Percentiles rank a stretch among this genome's conserved stretches.
Conservation (phyloP, 1,139 yeast species). For the Candida pseudocylindracea region DNA sequence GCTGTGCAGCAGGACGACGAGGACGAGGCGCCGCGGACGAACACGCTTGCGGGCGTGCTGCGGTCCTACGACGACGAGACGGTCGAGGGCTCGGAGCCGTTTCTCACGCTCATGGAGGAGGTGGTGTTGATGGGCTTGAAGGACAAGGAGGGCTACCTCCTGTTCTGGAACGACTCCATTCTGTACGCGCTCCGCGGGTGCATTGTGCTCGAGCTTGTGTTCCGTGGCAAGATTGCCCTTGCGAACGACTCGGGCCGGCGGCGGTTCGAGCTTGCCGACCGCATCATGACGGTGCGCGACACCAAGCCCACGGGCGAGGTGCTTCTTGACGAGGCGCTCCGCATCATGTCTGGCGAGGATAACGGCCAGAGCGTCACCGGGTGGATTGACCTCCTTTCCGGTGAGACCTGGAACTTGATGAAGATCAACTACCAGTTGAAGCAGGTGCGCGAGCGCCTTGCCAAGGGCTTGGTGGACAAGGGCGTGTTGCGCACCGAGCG, state of each 20-base stretch:
- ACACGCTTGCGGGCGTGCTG: too few species aligned
- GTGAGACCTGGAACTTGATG: conserved; percentile 94
- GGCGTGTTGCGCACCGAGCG: conserved; percentile 94
- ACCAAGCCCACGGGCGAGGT: conserved; percentile 87
- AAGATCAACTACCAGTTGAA: conserved; percentile 88
- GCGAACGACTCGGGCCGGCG: conserved; percentile 89
- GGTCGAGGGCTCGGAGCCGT: conserved; percentile 20
- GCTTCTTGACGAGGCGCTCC: conserved; percentile 77
- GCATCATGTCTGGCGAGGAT: conserved; percentile 72
- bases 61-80: too few species aligned
- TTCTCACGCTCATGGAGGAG: conserved; percentile 88
- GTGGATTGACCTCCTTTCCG: conserved; percentile 89
- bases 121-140: conserved; percentile 80
- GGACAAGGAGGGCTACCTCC: conserved; percentile 86
- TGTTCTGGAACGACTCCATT: conserved; percentile 96
- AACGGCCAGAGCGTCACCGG: conserved; percentile 60
- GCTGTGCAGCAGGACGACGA: too few species aligned
- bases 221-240: conserved; percentile 73
- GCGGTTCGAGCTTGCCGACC: conserved; percentile 69
- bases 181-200: conserved; percentile 94
- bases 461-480: conserved; percentile 92
- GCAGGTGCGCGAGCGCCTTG: conserved; percentile 90
- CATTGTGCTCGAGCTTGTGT: conserved; percentile 75
- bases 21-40: too few species aligned
- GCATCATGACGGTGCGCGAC: conserved; percentile 74